A percentile compares a stretch with the other conserved stretches of the same genome.
Conservation (phyloP, 768 basidiomycete genomes). For the Mycena chlorophos region DNA sequence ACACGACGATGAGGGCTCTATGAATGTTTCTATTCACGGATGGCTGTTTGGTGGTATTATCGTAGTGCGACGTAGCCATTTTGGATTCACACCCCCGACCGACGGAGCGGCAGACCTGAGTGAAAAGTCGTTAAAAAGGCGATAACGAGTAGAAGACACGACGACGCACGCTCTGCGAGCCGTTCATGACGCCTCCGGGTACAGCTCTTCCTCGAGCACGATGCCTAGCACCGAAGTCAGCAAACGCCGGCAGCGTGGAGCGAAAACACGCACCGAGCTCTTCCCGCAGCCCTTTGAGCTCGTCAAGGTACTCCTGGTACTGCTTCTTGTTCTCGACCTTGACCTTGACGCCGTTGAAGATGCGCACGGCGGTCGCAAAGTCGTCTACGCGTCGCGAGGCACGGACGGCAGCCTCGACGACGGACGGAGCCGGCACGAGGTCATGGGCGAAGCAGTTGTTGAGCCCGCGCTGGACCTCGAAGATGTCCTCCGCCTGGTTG, state of each 20-base stretch:
- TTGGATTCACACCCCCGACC: background rate
- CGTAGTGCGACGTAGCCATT: background rate
- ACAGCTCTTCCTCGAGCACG: conserved; percentile 46
- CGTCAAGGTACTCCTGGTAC: conserved; percentile 90
- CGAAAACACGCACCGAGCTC: conserved; percentile 74
- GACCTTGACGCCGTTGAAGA: conserved; percentile 94
- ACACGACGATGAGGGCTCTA: background rate
- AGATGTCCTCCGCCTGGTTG: conserved; percentile 88
- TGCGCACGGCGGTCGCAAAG: conserved; percentile 93
- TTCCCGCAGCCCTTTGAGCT: conserved; percentile 83
- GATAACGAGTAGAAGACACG: background rate
- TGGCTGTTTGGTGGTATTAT: background rate
- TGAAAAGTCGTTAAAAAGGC: background rate
- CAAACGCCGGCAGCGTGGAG: background rate
- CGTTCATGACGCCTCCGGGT: conserved; percentile 28
- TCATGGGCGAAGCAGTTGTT: conserved; percentile 99
- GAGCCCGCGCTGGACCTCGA: conserved; percentile 97
- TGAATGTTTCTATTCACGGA: background rate
- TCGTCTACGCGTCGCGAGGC: conserved; percentile 93
- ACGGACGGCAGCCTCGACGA: conserved; percentile 84
- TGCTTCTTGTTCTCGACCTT: conserved; percentile 98
- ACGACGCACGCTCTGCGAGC: background rate
- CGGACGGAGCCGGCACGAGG: conserved; percentile 81
- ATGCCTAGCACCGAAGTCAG: conserved; percentile 33
- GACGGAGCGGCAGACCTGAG: background rate